A percentile compares a stretch with the other conserved stretches of the same genome.
Conservation (phyloP, 495 filamentous ascomycete species). For the Hypomontagnella submonticulosa region DNA sequence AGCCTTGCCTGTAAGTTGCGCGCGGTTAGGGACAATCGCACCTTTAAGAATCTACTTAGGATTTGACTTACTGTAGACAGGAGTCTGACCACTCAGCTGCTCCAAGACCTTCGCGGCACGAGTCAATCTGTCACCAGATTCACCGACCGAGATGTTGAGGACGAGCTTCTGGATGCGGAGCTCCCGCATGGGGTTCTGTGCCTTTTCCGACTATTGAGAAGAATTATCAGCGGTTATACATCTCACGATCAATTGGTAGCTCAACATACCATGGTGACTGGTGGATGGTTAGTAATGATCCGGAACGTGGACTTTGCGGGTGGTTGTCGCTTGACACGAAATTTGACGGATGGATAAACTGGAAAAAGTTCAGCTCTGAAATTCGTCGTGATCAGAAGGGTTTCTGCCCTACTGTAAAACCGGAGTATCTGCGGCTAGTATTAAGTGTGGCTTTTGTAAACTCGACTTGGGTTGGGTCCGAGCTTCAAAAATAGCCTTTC, state of each 20-base stretch:
- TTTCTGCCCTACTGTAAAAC: slow-evolving; percentile 47
- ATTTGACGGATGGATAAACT: slow-evolving; percentile 35
- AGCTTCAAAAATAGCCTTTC: slow-evolving; percentile 26
- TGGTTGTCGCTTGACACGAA: slow-evolving; percentile 24
- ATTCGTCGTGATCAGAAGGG: slow-evolving; percentile 41
- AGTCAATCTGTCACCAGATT: slow-evolving; percentile 99
- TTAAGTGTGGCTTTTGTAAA: slow-evolving; percentile 32
- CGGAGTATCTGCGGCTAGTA: slow-evolving; percentile 36
- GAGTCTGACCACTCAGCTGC: slow-evolving; percentile 99
- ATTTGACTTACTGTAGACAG: slow-evolving; percentile 86
- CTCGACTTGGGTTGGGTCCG: slow-evolving; percentile 34
- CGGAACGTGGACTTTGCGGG: slow-evolving; percentile 28
- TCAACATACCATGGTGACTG: slow-evolving; percentile 49
- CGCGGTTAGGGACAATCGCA: slow-evolving; percentile 26
- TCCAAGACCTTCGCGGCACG: slow-evolving; percentile 99
- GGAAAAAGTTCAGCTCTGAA: slow-evolving; percentile 36
- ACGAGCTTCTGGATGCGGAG: slow-evolving; percentile 99
- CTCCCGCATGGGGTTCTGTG: slow-evolving; percentile 97
- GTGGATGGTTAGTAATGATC: slow-evolving; percentile 44
- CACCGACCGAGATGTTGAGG: slow-evolving; percentile 99
- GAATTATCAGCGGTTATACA: slow-evolving; percentile 29
- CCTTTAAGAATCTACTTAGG: background rate
- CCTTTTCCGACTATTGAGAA: slow-evolving; percentile 71
- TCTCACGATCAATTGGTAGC: background rate
- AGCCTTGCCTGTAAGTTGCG: slow-evolving; percentile 80